These are phyloP conservation scores for Wickerhamiella kurtzmanii DNA, from an alignment of 805 yeast genomes.

Conservation along the genomic window DNA sequence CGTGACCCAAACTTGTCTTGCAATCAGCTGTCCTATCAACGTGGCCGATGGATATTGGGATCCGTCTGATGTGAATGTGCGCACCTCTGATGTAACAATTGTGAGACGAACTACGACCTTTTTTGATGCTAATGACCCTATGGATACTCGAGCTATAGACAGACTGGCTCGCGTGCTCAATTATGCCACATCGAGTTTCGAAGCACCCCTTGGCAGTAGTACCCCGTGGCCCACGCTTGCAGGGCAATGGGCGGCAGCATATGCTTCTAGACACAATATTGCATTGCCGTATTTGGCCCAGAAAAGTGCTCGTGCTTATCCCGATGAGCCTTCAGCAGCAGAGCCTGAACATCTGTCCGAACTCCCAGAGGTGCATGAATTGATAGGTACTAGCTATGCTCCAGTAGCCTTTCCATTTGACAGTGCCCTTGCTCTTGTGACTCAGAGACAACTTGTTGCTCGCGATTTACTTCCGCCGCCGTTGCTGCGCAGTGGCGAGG, in stretches of 20 bases:
- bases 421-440: conserved; percentile 14
- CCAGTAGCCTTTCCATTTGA: conserved; percentile 16
- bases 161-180: neutral
- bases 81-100: neutral
- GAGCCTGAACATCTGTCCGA: conserved; percentile 6
- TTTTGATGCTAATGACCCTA: neutral
- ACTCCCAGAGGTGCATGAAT: conserved; percentile 11
- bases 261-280: neutral
- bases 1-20: neutral
- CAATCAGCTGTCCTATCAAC: neutral
- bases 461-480: conserved; percentile 1
- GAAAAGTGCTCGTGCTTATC: neutral
- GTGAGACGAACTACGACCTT: neutral
- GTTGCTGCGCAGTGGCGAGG: conserved; percentile 3
- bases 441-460: conserved; percentile 9
- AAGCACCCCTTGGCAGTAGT: neutral
- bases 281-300: conserved; percentile 6
- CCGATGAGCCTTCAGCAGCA: conserved; percentile 5
- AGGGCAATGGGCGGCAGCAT: conserved; percentile 4
- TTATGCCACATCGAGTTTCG: neutral
- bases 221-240: neutral
- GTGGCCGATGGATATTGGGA: neutral
- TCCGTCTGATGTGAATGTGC: neutral
- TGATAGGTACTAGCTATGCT: conserved; percentile 8
- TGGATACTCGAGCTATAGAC: neutral